Conservation (phyloP, 805 yeast species). For the Hagleromyces aurorensis region DNA sequence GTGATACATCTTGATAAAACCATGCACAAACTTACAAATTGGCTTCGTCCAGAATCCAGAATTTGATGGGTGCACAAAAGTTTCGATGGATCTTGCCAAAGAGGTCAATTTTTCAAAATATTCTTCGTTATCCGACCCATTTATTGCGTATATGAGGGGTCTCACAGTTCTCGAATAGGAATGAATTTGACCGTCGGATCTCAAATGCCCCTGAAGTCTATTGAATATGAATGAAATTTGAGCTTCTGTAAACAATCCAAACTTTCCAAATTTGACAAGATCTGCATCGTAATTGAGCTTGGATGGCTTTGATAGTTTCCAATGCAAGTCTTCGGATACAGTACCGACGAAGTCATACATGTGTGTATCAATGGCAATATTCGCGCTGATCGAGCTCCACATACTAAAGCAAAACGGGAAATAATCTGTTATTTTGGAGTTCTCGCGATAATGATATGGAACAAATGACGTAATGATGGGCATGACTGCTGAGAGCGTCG, state of each 20-base stretch:
- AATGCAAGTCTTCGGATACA: slow-evolving; percentile 43
- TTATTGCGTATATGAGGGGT: slow-evolving; percentile 48
- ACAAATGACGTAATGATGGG: slow-evolving; percentile 46
- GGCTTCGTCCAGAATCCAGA: slow-evolving; percentile 79
- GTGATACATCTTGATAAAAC: slow-evolving; percentile 52
- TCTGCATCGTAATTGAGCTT: slow-evolving; percentile 2
- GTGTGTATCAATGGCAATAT: slow-evolving; percentile 51
- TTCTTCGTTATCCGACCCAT: slow-evolving; percentile 39
- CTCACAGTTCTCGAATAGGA: slow-evolving; percentile 43
- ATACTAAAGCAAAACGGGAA: slow-evolving; percentile 62
- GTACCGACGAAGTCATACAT: slow-evolving; percentile 58
- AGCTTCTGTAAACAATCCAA: slow-evolving; percentile 54
- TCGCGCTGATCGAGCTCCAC: slow-evolving; percentile 52
- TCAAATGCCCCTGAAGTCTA: slow-evolving; percentile 37
- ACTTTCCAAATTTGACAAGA: slow-evolving; percentile 35
- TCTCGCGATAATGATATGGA: slow-evolving; percentile 36
- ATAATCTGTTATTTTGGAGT: slow-evolving; percentile 43
- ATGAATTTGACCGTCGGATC: slow-evolving; percentile 32
- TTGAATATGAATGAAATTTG: slow-evolving; percentile 59
- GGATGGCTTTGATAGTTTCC: slow-evolving; percentile 14
- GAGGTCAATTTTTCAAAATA: slow-evolving; percentile 46
- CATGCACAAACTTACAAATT: slow-evolving; percentile 56
- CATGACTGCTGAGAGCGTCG: slow-evolving; percentile 44
- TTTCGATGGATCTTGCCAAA: slow-evolving; percentile 60
- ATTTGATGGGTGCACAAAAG: slow-evolving; percentile 89